Base-by-base conservation (phyloP, 805 yeast species). In the Kluyveromyces aestuarii region DNA sequence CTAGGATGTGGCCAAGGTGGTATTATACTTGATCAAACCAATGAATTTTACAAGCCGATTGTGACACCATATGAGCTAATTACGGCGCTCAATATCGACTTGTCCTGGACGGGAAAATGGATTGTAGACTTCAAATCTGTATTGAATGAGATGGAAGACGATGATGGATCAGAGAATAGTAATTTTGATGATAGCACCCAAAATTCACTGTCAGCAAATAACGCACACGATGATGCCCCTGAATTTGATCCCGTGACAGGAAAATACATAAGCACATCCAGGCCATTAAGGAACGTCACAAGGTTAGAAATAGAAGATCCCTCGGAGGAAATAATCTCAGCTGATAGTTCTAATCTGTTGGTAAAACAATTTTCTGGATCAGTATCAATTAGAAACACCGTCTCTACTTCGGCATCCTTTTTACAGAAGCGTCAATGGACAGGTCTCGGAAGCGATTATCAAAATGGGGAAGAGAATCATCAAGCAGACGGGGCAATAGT, bases 1-100 rank as follows among this genome's bases (percentile, higher is more conserved):
- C 67, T 93, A 13, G 99, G 99, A 0, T 93, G 99, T 64, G 89
- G 95, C 10, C 88, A 89, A 57, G 90, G 95, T 47, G 99, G 99
- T 6, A 83, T 91, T 21, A 81, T 91, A 37, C 65, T 93, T 13
- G 96, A 91, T 63, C 79, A 82, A 49, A 71, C 70, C 44, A 86
- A 82, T 53, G 95, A 87, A 51, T 91, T 84, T 61, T 87, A 79
- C 70, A 88, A 83, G 64, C 98, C 98, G 0, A 85, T 93, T 10
- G 80, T 93, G 17, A 93, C 99, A 0, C 98, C 98, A 0, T 91
- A 87, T 65, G 99, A 93, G 64, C 70, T 93, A 39, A 77, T 82
- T 44, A 68, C 91, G 64, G 96, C 98, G 0, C 72, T 93, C 50
- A 77, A 77, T 52, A 80, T 78, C 21, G 88, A 84, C 53, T 73